A percentile compares a stretch with the other conserved stretches of the same genome.
Evolutionary conservation across 177 flowering plant species (phyloP).

Genomic region (Vitis hybrid): DNA sequence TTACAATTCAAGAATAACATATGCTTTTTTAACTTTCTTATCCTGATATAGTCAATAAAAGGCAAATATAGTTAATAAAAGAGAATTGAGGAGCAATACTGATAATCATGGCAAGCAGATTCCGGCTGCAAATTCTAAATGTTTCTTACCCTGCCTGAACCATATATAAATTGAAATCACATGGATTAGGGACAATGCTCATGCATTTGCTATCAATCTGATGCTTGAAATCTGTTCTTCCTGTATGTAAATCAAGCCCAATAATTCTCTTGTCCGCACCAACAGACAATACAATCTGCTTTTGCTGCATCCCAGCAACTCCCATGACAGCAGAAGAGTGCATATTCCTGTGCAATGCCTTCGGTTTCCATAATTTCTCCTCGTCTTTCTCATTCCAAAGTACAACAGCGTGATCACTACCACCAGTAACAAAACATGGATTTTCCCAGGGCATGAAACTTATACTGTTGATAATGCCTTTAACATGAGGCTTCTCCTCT

Average conservation of each 20-base stretch:
- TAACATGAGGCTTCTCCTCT: slow-evolving; percentile 81
- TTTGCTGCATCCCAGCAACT: slow-evolving; percentile 83
- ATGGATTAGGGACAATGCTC: slow-evolving; percentile 86
- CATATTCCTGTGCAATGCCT: slow-evolving; percentile 59
- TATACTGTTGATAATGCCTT: slow-evolving; percentile 87
- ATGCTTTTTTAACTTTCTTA: too few species aligned
- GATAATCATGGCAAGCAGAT: neutral
- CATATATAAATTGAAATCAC: slow-evolving; percentile 94
- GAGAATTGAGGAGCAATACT: too few species aligned
- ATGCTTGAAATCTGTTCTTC: slow-evolving; percentile 71
- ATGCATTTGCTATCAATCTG: slow-evolving; percentile 95
- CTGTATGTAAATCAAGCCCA: slow-evolving; percentile 67
- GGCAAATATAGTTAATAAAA: too few species aligned
- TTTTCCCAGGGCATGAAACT: slow-evolving; percentile 79
- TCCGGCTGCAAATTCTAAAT: neutral
- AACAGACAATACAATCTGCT: slow-evolving; percentile 68
- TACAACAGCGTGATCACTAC: slow-evolving; percentile 93
- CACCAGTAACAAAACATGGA: slow-evolving; percentile 76
- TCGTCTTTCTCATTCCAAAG: slow-evolving; percentile 70
- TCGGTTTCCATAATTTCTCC: slow-evolving; percentile 70
- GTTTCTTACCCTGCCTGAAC: slow-evolving; percentile 85
- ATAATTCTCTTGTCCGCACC: slow-evolving; percentile 87
- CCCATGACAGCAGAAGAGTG: slow-evolving; percentile 99
- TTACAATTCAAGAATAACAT: too few species aligned
- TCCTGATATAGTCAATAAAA: too few species aligned